A percentile compares a stretch with the other conserved stretches of the same genome.
Conservation (phyloP, 768 basidiomycete genomes). For the Roridomyces roridus region DNA sequence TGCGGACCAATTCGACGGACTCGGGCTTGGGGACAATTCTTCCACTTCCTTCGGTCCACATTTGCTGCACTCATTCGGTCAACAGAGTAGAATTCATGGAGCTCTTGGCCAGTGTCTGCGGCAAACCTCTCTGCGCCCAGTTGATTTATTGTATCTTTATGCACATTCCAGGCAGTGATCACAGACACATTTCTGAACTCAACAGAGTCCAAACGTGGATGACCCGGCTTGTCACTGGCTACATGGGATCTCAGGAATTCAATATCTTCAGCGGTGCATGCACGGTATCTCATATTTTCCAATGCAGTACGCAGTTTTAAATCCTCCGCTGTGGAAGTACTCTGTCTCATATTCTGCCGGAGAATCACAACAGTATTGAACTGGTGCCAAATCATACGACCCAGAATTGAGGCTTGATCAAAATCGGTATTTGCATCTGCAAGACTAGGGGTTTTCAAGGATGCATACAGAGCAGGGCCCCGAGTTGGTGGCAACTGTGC, state of each 20-base stretch:
- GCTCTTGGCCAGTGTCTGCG: constrained; percentile 27
- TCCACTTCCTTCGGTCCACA: not conserved
- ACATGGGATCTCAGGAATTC: constrained; percentile 31
- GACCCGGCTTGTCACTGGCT: constrained; percentile 5
- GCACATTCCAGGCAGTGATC: constrained; percentile 37
- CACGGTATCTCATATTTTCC: constrained; percentile 37
- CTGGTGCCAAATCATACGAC: no score
- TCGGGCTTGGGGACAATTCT: not conserved
- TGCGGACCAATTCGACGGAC: constrained; percentile 1
- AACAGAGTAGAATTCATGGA: constrained; percentile 33
- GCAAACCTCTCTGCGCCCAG: constrained; percentile 37
- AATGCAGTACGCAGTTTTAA: constrained; percentile 31
- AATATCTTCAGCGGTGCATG: constrained; percentile 40
- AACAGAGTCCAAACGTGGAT: constrained; percentile 15
- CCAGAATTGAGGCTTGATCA: no score
- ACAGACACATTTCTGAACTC: constrained; percentile 37
- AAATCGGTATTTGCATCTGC: no score
- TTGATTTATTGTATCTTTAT: constrained; percentile 39
- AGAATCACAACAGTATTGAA: constrained; percentile 40
- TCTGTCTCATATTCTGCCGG: constrained; percentile 42
- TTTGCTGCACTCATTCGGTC: constrained; percentile 5
- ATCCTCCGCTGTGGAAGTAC: constrained; percentile 30
- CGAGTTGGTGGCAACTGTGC: no score
- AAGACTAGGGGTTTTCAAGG: no score
- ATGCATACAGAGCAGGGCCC: no score